A percentile compares a stretch with the other conserved stretches of the same genome.
Evolutionary conservation across 2,329 filamentous ascomycete genomes (phyloP).

Genomic region (Arthrobotrys pseudoclavata): DNA sequence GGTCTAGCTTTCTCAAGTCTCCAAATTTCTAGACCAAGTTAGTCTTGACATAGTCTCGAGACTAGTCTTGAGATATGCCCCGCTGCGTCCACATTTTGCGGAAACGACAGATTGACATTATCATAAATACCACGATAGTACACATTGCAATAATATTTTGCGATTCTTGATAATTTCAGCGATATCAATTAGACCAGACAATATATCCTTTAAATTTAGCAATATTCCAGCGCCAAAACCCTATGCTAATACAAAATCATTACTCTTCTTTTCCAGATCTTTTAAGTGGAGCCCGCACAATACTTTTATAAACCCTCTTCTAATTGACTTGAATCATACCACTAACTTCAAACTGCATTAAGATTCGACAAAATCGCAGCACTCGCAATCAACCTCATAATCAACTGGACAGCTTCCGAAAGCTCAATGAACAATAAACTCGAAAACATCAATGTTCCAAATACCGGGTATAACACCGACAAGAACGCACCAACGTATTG

Average conservation of each 20-base stretch:
- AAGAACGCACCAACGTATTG: constrained; percentile 34
- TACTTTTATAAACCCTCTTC: constrained; percentile 24
- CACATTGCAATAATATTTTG: too few species aligned
- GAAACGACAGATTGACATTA: too few species aligned
- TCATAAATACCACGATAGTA: too few species aligned
- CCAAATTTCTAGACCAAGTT: too few species aligned
- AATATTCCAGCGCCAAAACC: not conserved
- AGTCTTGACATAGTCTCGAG: too few species aligned
- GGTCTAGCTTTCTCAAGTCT: too few species aligned
- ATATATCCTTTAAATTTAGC: not conserved
- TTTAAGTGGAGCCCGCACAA: constrained; percentile 35
- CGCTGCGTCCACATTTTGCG: too few species aligned
- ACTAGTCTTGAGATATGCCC: too few species aligned
- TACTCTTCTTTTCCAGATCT: constrained; percentile 27
- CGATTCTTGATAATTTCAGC: too few species aligned
- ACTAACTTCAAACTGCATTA: constrained; percentile 37
- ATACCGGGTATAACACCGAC: constrained; percentile 34
- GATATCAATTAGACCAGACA: too few species aligned
- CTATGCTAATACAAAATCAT: not conserved
- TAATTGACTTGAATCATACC: constrained; percentile 44
- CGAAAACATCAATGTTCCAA: constrained; percentile 38
- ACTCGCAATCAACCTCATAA: constrained; percentile 35
- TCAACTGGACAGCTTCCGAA: constrained; percentile 23
- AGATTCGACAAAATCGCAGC: constrained; percentile 29
- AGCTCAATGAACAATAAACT: constrained; percentile 39